Conservation (phyloP, 345 rosid genomes). For the Luvunga scandens region DNA sequence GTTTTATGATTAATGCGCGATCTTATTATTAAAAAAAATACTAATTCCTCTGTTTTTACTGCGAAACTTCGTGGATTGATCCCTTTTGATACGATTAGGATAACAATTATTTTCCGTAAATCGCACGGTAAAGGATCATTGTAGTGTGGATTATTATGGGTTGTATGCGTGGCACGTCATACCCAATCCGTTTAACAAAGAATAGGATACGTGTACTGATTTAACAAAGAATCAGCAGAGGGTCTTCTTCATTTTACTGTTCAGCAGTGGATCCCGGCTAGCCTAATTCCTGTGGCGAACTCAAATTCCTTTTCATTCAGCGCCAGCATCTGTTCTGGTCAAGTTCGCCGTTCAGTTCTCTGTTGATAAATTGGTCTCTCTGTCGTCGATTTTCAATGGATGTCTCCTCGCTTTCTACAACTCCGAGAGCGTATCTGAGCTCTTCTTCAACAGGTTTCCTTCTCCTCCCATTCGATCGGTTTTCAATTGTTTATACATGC, state of each 20-base stretch:
- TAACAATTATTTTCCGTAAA: no score
- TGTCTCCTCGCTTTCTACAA: slow-evolving; percentile 33
- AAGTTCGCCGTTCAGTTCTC: no score
- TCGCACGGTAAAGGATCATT: no score
- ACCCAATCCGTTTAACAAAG: not conserved
- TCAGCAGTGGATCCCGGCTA: not conserved
- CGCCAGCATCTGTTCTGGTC: not conserved
- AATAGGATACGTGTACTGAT: not conserved
- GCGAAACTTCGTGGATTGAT: no score
- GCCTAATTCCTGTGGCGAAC: not conserved
- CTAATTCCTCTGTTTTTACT: no score
- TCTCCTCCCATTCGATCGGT: not conserved
- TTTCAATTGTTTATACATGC: not conserved
- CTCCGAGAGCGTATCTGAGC: slow-evolving; percentile 19
- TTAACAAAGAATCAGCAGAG: not conserved
- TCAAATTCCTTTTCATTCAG: not conserved
- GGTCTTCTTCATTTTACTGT: no score
- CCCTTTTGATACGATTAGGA: no score
- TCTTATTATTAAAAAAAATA: no score
- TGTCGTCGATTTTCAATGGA: slow-evolving; percentile 36
- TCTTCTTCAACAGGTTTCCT: slow-evolving; percentile 45
- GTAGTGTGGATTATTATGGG: no score
- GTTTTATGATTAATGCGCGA: no score
- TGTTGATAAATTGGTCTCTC: not conserved
- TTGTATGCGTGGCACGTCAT: not conserved